phyloP scores from a whole-genome alignment of 2,329 filamentous ascomycete species.

The Aspergillus sergii region DNA sequence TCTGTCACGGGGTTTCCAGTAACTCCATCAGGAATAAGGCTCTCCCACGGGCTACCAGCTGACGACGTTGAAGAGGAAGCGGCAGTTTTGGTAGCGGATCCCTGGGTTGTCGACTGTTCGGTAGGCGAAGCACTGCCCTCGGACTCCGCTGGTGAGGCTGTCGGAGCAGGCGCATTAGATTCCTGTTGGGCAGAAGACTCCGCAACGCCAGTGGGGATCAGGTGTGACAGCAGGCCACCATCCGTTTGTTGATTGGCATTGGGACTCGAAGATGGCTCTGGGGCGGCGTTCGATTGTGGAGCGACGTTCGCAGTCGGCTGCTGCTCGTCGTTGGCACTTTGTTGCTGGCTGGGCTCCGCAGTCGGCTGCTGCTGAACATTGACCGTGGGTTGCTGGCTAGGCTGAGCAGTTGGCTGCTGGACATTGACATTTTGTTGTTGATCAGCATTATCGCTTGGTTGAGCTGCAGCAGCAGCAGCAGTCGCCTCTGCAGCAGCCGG shows the following conservation, averaged over 20 bases:
- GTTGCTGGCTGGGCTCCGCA: constrained; percentile 3
- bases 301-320: constrained; percentile 6
- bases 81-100: constrained; percentile 5
- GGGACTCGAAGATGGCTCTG: constrained; percentile 8
- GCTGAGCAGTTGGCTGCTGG: not conserved
- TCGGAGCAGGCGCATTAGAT: constrained; percentile 1
- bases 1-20: constrained; percentile 21
- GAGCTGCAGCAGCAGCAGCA: constrained; percentile 3
- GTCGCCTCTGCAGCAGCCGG: constrained; percentile 10
- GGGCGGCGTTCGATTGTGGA: constrained; percentile 9
- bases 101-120: not conserved
- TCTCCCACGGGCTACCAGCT: constrained; percentile 2
- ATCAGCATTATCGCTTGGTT: constrained; percentile 8
- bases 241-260: constrained; percentile 6
- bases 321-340: constrained; percentile 4
- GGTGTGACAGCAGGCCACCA: constrained; percentile 6
- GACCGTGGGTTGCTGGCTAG: not conserved
- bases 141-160: constrained; percentile 1
- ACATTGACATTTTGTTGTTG: constrained; percentile 9
- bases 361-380: constrained; percentile 8
- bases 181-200: constrained; percentile 1
- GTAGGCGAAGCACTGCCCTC: constrained; percentile 3
- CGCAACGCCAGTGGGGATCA: constrained; percentile 1
- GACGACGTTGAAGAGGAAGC: constrained; percentile 10
- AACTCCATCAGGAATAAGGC: constrained; percentile 15